phyloP scores from a whole-genome alignment of 768 basidiomycete species.

The Mycena chlorophos region DNA sequence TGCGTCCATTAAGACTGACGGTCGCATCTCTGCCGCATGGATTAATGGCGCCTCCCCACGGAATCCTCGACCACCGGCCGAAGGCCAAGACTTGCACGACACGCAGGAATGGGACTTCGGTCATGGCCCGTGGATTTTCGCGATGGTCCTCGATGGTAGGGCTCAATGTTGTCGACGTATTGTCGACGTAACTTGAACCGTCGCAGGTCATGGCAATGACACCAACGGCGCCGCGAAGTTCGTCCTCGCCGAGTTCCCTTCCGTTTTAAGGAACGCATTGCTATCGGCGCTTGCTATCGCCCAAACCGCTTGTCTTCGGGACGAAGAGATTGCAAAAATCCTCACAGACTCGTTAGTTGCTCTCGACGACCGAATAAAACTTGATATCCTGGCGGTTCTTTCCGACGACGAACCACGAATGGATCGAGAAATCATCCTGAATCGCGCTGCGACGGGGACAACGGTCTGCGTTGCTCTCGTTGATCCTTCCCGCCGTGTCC shows the following conservation, averaged over 20 bases:
- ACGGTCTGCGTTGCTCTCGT: background rate
- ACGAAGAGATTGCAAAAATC: background rate
- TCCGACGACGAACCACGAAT: background rate
- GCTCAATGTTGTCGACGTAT: background rate
- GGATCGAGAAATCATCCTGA: background rate
- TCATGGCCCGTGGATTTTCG: background rate
- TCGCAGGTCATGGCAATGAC: background rate
- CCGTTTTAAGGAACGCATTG: background rate
- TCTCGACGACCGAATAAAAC: background rate
- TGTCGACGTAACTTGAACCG: background rate
- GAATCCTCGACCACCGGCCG: background rate
- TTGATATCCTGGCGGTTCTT: background rate
- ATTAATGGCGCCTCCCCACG: background rate
- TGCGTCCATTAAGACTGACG: background rate
- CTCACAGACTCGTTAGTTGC: background rate
- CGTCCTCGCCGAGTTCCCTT: background rate
- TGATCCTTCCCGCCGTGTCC: background rate
- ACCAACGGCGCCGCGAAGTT: background rate
- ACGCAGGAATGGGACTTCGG: background rate
- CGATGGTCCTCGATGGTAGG: background rate
- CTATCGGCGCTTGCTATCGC: background rate
- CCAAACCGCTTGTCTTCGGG: background rate
- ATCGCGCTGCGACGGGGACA: background rate
- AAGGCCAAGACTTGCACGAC: background rate
- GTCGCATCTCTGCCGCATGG: background rate